Evolutionary conservation across 1,284 basidiomycete species (phyloP).

Genomic region (Peniophora sp.): DNA sequence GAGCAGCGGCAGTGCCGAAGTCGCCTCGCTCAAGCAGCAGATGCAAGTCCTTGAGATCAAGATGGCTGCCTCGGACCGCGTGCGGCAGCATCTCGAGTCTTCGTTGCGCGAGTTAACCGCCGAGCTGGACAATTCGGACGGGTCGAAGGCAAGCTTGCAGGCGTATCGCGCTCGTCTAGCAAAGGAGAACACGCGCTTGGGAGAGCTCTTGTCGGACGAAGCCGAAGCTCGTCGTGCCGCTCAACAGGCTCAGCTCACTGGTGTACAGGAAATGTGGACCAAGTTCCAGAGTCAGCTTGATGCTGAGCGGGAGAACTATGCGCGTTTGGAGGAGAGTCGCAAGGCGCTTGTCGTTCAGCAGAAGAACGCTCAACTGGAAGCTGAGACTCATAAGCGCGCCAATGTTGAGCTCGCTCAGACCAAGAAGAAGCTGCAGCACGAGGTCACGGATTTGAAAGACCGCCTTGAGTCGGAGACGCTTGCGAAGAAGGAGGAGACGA

Average conservation of each 20-base stretch:
- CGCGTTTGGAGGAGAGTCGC: constrained; percentile 62
- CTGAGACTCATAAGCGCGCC: constrained; percentile 56
- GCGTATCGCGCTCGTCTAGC: constrained; percentile 48
- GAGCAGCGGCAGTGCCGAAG: constrained; percentile 27
- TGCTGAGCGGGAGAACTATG: constrained; percentile 54
- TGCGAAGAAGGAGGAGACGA: constrained; percentile 49
- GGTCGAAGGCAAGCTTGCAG: constrained; percentile 57
- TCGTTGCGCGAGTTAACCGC: constrained; percentile 55
- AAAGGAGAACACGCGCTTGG: constrained; percentile 50
- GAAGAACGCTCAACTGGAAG: constrained; percentile 52
- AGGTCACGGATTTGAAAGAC: constrained; percentile 47
- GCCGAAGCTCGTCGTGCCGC: constrained; percentile 53
- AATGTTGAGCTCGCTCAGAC: constrained; percentile 47
- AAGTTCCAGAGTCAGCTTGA: constrained; percentile 59
- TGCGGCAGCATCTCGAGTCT: constrained; percentile 57
- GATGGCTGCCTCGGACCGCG: constrained; percentile 61
- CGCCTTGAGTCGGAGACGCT: constrained; percentile 45
- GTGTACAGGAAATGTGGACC: constrained; percentile 60
- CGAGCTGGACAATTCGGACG: constrained; percentile 60
- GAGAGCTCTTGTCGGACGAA: constrained; percentile 56
- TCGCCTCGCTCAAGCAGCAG: constrained; percentile 53
- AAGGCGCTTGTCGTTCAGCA: constrained; percentile 69
- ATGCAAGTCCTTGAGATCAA: constrained; percentile 63
- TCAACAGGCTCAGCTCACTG: constrained; percentile 55
- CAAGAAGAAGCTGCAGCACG: constrained; percentile 53